Evolutionary conservation across 306 rosid genomes (phyloP).

Genomic region (Prunus davidiana): DNA sequence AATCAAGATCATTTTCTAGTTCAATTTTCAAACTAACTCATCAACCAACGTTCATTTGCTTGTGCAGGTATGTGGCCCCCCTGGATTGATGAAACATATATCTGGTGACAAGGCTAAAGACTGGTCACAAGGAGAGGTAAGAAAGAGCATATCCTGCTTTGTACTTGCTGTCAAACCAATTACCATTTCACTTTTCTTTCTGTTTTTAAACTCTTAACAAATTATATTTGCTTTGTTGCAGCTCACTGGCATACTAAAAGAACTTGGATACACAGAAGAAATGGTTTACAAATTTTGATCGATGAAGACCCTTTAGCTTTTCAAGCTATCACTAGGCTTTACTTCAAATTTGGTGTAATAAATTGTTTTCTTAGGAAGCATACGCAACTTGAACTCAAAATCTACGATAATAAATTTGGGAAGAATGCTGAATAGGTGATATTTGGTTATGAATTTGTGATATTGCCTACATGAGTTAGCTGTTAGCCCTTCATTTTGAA

Average conservation of each 20-base stretch:
- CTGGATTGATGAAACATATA: constrained; percentile 86
- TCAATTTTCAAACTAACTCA: background rate
- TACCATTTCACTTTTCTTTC: background rate
- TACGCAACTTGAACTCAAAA: background rate
- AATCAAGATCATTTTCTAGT: background rate
- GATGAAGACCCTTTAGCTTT: constrained; percentile 14
- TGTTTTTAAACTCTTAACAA: background rate
- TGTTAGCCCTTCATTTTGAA: background rate
- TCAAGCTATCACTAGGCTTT: constrained; percentile 10
- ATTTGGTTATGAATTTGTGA: background rate
- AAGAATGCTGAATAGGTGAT: background rate
- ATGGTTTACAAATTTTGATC: constrained; percentile 95
- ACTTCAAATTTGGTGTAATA: constrained; percentile 17
- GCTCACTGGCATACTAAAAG: constrained; percentile 83
- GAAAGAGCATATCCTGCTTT: background rate
- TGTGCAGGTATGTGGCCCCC: constrained; percentile 95
- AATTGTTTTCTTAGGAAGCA: constrained; percentile 22
- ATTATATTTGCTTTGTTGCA: constrained; percentile 35
- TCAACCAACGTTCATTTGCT: constrained; percentile 5
- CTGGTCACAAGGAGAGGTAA: constrained; percentile 94
- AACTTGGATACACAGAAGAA: constrained; percentile 81
- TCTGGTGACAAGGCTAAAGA: constrained; percentile 94
- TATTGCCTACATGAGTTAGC: background rate
- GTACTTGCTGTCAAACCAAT: background rate
- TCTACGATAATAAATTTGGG: background rate